These are phyloP conservation scores for Dichotomopilus funicola DNA, from an alignment of 2,329 filamentous ascomycete genomes.

Conservation along the genomic window DNA sequence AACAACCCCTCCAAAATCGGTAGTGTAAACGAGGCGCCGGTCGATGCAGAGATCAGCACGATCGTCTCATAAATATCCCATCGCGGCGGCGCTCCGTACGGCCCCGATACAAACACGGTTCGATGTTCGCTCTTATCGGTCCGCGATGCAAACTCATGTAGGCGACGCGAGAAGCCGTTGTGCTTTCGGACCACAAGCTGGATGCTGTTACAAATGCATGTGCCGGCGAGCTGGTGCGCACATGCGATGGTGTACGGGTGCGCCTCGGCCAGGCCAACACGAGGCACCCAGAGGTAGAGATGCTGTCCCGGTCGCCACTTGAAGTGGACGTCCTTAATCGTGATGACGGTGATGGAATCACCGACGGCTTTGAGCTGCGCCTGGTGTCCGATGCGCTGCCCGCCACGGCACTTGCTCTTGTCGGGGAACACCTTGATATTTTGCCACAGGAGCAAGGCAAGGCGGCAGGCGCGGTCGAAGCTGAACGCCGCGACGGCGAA, in stretches of 20 bases:
- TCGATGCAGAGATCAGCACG: constrained; percentile 55
- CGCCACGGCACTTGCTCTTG: constrained; percentile 40
- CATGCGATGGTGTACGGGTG: constrained; percentile 59
- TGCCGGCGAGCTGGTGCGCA: constrained; percentile 43
- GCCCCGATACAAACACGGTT: constrained; percentile 48
- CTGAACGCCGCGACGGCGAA: constrained; percentile 56
- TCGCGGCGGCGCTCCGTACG: constrained; percentile 48
- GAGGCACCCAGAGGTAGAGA: constrained; percentile 54
- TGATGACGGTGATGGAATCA: constrained; percentile 49
- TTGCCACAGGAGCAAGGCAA: constrained; percentile 43
- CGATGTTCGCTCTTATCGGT: constrained; percentile 28
- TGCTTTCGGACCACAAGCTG: constrained; percentile 53
- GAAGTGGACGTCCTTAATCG: constrained; percentile 54
- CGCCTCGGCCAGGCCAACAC: constrained; percentile 47
- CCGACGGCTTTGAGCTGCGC: constrained; percentile 44
- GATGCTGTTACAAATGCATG: constrained; percentile 52
- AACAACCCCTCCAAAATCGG: constrained; percentile 53
- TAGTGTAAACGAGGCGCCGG: constrained; percentile 55
- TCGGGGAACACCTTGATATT: constrained; percentile 42
- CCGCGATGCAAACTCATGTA: constrained; percentile 42
- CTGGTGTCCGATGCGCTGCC: constrained; percentile 46
- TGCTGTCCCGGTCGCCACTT: constrained; percentile 55
- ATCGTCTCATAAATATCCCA: constrained; percentile 56
- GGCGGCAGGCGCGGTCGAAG: constrained; percentile 54
- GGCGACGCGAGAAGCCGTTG: constrained; percentile 48